A percentile compares a stretch with the other conserved stretches of the same genome.
phyloP scores from a whole-genome alignment of 2,329 filamentous ascomycete species.

The Colletotrichum chrysophilum region DNA sequence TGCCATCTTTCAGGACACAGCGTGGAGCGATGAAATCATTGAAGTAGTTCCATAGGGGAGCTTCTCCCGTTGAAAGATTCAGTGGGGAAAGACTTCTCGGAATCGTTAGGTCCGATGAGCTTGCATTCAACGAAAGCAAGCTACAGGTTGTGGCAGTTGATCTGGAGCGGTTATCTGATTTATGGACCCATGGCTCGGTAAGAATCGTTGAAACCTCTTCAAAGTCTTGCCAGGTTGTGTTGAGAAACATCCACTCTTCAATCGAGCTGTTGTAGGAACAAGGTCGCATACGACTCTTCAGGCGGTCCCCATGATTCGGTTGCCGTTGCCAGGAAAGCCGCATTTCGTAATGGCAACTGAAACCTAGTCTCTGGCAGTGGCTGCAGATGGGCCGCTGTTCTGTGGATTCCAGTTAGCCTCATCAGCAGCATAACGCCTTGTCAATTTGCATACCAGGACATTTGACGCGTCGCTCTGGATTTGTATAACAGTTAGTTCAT shows the following conservation, averaged over 20 bases:
- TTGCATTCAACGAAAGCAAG: background rate
- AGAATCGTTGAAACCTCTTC: background rate
- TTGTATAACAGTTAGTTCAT: background rate
- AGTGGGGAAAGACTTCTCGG: background rate
- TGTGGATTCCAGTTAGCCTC: background rate
- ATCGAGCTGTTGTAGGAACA: background rate
- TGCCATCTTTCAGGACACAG: background rate
- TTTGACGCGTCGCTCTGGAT: background rate
- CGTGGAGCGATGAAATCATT: background rate
- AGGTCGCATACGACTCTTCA: background rate
- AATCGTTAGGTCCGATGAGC: background rate
- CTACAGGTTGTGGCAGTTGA: background rate
- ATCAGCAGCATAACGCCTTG: background rate
- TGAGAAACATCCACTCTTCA: background rate
- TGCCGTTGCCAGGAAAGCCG: background rate
- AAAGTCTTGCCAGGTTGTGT: background rate
- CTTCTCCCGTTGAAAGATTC: background rate
- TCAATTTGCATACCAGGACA: background rate
- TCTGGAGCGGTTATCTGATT: background rate
- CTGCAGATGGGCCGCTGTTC: background rate
- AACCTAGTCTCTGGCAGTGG: background rate
- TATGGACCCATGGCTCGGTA: background rate
- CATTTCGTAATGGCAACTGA: background rate
- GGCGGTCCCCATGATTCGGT: background rate
- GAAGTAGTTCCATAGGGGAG: background rate